These are phyloP conservation scores for Trichoderma cornu-damae DNA, from an alignment of 2,329 filamentous ascomycete genomes.

Conservation along the genomic window DNA sequence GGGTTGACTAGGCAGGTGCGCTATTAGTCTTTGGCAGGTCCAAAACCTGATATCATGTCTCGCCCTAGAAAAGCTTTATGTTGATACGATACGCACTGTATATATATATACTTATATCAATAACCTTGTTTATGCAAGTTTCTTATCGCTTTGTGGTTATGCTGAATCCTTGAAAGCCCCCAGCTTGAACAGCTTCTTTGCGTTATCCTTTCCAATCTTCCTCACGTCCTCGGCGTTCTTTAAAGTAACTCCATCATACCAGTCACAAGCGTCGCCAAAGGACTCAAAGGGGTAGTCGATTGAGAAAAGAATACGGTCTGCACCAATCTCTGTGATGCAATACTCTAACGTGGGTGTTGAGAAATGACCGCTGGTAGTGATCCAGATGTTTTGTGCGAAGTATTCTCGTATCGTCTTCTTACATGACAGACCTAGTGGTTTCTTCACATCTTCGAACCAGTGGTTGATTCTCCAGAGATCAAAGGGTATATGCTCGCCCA, in stretches of 20 bases:
- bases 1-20: too few relatives aligned
- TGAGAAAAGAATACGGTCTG: constrained; percentile 48
- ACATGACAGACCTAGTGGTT: constrained; percentile 43
- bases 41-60: not conserved
- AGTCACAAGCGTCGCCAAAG: constrained; percentile 38
- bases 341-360: constrained; percentile 49
- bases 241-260: constrained; percentile 37
- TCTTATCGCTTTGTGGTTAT: not conserved
- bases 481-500: constrained; percentile 47
- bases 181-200: constrained; percentile 39
- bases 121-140: not conserved
- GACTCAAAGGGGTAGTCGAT: constrained; percentile 51
- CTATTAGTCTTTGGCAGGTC: too few relatives aligned
- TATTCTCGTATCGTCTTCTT: constrained; percentile 49
- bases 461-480: constrained; percentile 48
- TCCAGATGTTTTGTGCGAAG: constrained; percentile 51
- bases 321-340: constrained; percentile 43
- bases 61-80: not conserved
- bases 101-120: not conserved
- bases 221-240: constrained; percentile 34
- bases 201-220: constrained; percentile 42
- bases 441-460: constrained; percentile 54
- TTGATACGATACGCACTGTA: not conserved
- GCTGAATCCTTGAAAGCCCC: constrained; percentile 31
- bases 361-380: constrained; percentile 54